Conservation (phyloP, 192 early-diverging fungal genomes). For the Glomus cerebriforme region DNA sequence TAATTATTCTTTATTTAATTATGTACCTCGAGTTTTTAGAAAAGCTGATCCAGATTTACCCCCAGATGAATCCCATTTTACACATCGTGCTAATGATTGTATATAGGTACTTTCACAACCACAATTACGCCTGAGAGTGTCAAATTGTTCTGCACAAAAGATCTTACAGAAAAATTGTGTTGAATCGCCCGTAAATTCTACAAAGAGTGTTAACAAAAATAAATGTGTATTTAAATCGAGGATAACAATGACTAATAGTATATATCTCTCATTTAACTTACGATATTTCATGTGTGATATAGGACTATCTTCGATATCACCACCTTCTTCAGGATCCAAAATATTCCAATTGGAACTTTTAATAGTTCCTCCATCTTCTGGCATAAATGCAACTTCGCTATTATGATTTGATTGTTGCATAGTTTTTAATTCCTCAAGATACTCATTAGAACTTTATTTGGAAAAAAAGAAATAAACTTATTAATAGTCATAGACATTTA, state of each 20-base stretch:
- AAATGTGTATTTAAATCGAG: not conserved
- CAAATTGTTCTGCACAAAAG: conserved; percentile 92
- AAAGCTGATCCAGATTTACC: conserved; percentile 94
- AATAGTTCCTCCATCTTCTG: conserved; percentile 36
- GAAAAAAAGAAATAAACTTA: not conserved
- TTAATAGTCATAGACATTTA: not conserved
- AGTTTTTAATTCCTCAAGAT: conserved; percentile 64
- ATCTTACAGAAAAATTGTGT: conserved; percentile 87
- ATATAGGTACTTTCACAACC: conserved; percentile 83
- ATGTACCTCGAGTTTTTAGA: conserved; percentile 74
- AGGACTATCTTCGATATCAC: conserved; percentile 64
- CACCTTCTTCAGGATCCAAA: conserved; percentile 36
- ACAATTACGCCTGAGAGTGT: conserved; percentile 80
- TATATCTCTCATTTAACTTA: conserved; percentile 39
- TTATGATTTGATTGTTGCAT: conserved; percentile 42
- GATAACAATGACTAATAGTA: not conserved
- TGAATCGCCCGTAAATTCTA: conserved; percentile 72
- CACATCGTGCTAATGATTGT: conserved; percentile 85
- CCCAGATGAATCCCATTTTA: conserved; percentile 80
- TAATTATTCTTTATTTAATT: conserved; percentile 13
- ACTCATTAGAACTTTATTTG: conserved; percentile 60
- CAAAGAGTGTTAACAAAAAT: not conserved
- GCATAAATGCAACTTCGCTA: conserved; percentile 31
- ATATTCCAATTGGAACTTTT: conserved; percentile 30
- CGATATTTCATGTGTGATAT: conserved; percentile 75